A percentile compares a stretch with the other conserved stretches of the same genome.
phyloP scores from a whole-genome alignment of 208 protist species.

The Vickermania spadyakhi region DNA sequence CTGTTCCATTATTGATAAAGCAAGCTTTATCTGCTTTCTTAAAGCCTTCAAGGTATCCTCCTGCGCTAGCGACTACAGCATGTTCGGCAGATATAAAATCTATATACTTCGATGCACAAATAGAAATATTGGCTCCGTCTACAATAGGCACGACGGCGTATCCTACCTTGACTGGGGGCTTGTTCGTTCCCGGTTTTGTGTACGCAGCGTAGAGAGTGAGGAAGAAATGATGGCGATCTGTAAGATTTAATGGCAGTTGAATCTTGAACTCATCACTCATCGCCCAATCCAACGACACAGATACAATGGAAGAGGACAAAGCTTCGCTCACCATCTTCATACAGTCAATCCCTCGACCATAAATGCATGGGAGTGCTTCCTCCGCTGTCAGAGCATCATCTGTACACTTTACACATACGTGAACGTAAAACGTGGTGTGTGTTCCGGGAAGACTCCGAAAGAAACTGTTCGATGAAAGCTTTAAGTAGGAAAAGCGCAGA shows the following conservation, averaged over 20 bases:
- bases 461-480: slow-evolving; percentile 34
- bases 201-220: slow-evolving; percentile 72
- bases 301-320: slow-evolving; percentile 58
- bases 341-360: slow-evolving; percentile 57
- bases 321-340: slow-evolving; percentile 51
- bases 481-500: slow-evolving; percentile 53
- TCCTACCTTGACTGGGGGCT: slow-evolving; percentile 49
- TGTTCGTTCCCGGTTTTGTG: slow-evolving; percentile 19
- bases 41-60: slow-evolving; percentile 76
- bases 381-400: slow-evolving; percentile 56
- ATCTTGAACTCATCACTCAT: slow-evolving; percentile 87
- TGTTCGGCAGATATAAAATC: slow-evolving; percentile 71
- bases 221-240: slow-evolving; percentile 77
- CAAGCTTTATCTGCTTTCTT: slow-evolving; percentile 31
- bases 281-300: slow-evolving; percentile 27
- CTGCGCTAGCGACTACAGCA: slow-evolving; percentile 42
- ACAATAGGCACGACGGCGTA: slow-evolving; percentile 71
- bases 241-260: slow-evolving; percentile 76
- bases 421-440: slow-evolving; percentile 70
- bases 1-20: slow-evolving; percentile 61
- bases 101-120: slow-evolving; percentile 2
- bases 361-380: slow-evolving; percentile 71
- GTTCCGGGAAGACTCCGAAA: slow-evolving; percentile 51
- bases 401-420: slow-evolving; percentile 67
- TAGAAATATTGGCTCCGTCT: background rate